These are phyloP conservation scores for Trypanosoma melophagium DNA, from an alignment of 208 protist genomes.

Conservation along the genomic window DNA sequence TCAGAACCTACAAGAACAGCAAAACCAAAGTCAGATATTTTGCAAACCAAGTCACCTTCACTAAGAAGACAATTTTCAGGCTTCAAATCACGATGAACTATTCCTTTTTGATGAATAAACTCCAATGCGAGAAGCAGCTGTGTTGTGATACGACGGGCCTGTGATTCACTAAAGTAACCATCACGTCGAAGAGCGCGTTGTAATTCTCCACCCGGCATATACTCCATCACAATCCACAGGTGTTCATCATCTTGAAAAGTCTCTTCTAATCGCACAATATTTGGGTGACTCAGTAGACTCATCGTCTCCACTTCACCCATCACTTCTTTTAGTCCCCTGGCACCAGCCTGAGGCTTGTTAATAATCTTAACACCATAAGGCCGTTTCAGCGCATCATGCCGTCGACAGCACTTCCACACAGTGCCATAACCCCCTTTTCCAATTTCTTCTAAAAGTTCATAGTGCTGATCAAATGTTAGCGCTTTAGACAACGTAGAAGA, in stretches of 20 bases:
- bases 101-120: conserved; percentile 89
- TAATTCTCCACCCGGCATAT: conserved; percentile 76
- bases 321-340: conserved; percentile 64
- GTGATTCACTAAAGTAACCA: conserved; percentile 45
- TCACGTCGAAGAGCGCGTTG: conserved; percentile 45
- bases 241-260: conserved; percentile 73
- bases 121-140: conserved; percentile 85
- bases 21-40: conserved; percentile 92
- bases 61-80: conserved; percentile 89
- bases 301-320: conserved; percentile 92
- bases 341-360: conserved; percentile 65
- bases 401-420: conserved; percentile 67
- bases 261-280: conserved; percentile 90
- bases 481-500: conserved; percentile 16
- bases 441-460: conserved; percentile 64
- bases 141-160: conserved; percentile 62
- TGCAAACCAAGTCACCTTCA: conserved; percentile 63
- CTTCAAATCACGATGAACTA: conserved; percentile 92
- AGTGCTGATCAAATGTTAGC: conserved; percentile 43
- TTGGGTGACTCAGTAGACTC: conserved; percentile 86
- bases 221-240: conserved; percentile 93
- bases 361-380: conserved; percentile 84
- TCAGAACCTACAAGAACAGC: conserved; percentile 80
- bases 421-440: conserved; percentile 84
- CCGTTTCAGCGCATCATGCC: conserved; percentile 34